phyloP scores from a whole-genome alignment of 441 rosid genomes.

The Gossypium trilobum region DNA sequence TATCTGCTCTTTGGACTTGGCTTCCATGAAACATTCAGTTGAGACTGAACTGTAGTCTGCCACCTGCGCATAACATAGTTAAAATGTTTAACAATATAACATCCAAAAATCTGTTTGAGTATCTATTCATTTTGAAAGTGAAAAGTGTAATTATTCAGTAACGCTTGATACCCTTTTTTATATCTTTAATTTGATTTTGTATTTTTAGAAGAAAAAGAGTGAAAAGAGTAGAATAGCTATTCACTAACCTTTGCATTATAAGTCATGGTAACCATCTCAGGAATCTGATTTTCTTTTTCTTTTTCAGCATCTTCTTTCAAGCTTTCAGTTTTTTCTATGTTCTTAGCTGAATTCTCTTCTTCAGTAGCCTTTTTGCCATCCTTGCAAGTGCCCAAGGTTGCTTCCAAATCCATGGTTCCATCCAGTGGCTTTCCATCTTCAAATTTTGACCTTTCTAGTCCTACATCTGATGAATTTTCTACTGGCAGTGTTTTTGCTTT shows the following conservation, averaged over 20 bases:
- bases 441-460: not conserved
- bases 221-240: not conserved
- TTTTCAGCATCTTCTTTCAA: slow-evolving; percentile 20
- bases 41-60: slow-evolving; percentile 10
- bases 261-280: not conserved
- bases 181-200: slow-evolving; percentile 2
- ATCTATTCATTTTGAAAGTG: not conserved
- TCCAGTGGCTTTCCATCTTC: slow-evolving; percentile 20
- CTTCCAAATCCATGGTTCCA: slow-evolving; percentile 12
- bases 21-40: slow-evolving; percentile 12
- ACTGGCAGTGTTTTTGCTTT: not conserved
- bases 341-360: slow-evolving; percentile 16
- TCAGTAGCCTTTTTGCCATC: slow-evolving; percentile 16
- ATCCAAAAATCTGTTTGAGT: not conserved
- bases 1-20: slow-evolving; percentile 19
- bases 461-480: not conserved
- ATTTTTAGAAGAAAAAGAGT: not conserved
- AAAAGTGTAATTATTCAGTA: too few relatives aligned
- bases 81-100: not conserved
- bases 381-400: not conserved
- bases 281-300: slow-evolving; percentile 10
- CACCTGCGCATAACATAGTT: slow-evolving; percentile 25
- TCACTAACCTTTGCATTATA: slow-evolving; percentile 5
- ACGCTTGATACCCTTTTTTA: not conserved
- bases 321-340: slow-evolving; percentile 15